These are phyloP conservation scores for Trypanosoma boissoni DNA, from an alignment of 208 protist species.

Conservation along the genomic window DNA sequence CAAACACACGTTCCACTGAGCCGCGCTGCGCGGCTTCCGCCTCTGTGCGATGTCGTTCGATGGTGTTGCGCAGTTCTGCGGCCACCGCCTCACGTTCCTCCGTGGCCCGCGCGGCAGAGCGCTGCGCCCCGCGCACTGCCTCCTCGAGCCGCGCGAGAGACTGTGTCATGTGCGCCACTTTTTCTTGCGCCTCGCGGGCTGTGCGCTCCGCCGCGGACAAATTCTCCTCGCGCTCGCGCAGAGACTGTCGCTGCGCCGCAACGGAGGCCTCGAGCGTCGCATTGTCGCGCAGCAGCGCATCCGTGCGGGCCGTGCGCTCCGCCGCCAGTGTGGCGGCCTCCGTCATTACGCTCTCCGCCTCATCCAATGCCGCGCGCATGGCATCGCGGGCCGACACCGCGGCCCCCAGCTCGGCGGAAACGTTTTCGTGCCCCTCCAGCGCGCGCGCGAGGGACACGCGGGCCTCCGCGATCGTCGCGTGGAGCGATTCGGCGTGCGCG, in stretches of 20 bases:
- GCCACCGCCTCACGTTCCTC: constrained; percentile 3
- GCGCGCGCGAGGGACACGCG: no score
- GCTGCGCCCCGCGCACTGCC: constrained; percentile 3
- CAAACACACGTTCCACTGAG: constrained; percentile 8
- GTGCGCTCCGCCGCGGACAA: not conserved
- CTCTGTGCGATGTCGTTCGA: not conserved
- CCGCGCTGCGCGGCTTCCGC: constrained; percentile 4
- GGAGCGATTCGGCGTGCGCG: no score
- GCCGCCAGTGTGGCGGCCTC: constrained; percentile 17
- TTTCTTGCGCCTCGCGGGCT: constrained; percentile 5
- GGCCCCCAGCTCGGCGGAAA: no score
- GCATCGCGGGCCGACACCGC: no score
- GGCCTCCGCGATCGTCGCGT: no score
- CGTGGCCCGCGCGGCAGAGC: not conserved
- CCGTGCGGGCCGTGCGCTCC: constrained; percentile 13
- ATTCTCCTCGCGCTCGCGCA: constrained; percentile 6
- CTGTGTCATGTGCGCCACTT: not conserved
- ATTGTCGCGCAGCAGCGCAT: constrained; percentile 17
- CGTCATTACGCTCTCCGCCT: constrained; percentile 5
- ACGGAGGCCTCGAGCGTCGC: constrained; percentile 3
- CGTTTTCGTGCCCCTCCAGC: not conserved
- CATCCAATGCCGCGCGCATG: constrained; percentile 12
- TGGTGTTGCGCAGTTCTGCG: not conserved
- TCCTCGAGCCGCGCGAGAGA: not conserved
- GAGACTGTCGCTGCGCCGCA: not conserved